These are phyloP conservation scores for Penicillium italicum DNA, from an alignment of 2,329 filamentous ascomycete genomes.

Conservation along the genomic window DNA sequence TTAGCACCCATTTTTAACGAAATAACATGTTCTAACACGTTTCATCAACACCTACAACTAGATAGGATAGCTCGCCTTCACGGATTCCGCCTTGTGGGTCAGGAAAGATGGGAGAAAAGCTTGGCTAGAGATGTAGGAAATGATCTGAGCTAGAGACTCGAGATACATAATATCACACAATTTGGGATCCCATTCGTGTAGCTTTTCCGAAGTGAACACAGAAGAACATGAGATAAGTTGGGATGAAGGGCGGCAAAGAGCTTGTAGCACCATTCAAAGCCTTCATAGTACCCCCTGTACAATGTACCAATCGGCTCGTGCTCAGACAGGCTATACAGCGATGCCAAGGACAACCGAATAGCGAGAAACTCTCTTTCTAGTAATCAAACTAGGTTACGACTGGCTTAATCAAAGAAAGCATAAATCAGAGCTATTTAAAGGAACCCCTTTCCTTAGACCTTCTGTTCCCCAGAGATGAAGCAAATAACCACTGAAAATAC, in stretches of 20 bases:
- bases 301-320: neutral
- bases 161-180: slow-evolving; percentile 1
- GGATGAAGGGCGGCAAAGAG: neutral
- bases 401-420: neutral
- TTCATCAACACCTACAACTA: neutral
- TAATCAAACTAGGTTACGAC: neutral
- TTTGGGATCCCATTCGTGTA: neutral
- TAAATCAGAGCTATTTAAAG: neutral
- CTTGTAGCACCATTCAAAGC: neutral
- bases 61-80: neutral
- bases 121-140: neutral
- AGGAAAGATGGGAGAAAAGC: neutral
- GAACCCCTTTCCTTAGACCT: neutral
- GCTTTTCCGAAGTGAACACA: neutral
- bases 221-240: no score
- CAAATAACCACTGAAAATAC: neutral
- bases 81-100: neutral
- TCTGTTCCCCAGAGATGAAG: neutral
- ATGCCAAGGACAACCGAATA: neutral
- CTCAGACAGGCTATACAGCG: neutral
- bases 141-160: neutral
- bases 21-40: neutral
- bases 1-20: neutral
- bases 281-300: neutral
- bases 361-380: neutral